Conservation (phyloP, 306 rosid species). For the Styphnolobium japonicum region DNA sequence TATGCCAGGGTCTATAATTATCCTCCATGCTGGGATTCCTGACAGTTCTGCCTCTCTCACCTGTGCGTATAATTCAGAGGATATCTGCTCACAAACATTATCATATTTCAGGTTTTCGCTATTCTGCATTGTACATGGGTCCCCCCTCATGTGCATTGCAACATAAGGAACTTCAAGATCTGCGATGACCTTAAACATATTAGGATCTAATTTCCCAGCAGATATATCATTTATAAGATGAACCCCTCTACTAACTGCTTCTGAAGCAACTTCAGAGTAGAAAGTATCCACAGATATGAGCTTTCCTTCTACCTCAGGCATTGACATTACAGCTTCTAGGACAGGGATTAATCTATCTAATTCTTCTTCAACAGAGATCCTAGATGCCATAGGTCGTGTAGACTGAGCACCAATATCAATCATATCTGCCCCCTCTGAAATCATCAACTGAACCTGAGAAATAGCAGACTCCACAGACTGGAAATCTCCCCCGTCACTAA, state of each 20-base stretch:
- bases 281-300: slow-evolving; percentile 85
- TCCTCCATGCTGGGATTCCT: slow-evolving; percentile 94
- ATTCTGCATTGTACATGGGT: slow-evolving; percentile 80
- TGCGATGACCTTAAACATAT: slow-evolving; percentile 75
- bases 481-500: slow-evolving; percentile 84
- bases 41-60: slow-evolving; percentile 67
- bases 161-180: slow-evolving; percentile 79
- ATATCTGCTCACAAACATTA: slow-evolving; percentile 66
- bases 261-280: slow-evolving; percentile 77
- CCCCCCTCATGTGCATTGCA: slow-evolving; percentile 98
- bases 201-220: slow-evolving; percentile 66
- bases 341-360: slow-evolving; percentile 72
- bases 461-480: slow-evolving; percentile 62
- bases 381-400: slow-evolving; percentile 70
- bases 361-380: slow-evolving; percentile 72
- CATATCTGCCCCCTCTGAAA: slow-evolving; percentile 81
- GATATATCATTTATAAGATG: slow-evolving; percentile 80
- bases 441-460: slow-evolving; percentile 73
- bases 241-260: slow-evolving; percentile 82
- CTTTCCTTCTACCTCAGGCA: slow-evolving; percentile 79
- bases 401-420: slow-evolving; percentile 95
- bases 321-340: slow-evolving; percentile 60
- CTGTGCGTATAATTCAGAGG: slow-evolving; percentile 55
- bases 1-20: slow-evolving; percentile 78
- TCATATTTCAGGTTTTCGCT: slow-evolving; percentile 65